Base-by-base conservation (phyloP, 2,329 filamentous ascomycete species). In the Colletotrichum liriopes region DNA sequence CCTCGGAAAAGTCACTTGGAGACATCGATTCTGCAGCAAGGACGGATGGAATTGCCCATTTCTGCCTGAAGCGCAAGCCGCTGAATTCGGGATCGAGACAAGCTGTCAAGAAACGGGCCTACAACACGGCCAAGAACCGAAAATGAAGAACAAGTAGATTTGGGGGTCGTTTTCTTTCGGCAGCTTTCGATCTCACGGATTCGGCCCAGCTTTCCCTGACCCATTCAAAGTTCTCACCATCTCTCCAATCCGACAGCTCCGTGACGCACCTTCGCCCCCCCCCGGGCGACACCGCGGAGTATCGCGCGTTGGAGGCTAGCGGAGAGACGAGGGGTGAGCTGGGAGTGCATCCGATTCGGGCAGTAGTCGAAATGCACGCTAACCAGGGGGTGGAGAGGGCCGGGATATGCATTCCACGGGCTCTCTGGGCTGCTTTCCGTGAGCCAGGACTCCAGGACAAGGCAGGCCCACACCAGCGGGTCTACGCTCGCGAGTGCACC, bases 361-460 rank as follows among this genome's bases (percentile, higher is more conserved):
- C 29, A 55, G n/a, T n/a, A 55, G 52, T 37, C 32, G 18, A 55
- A 37, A 55, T 37, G 18, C 52, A 37, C 52, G 52, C 52, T 51
- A 51, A 16, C 23, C 52, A 35, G 20, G 32, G 29, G 29, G 32
- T 20, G 18, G 51, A 5, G 29, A 35, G 29, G 18, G 52, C 29
- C 52, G 29, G 32, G 20, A 23, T 55, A 37, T 8, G 32, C 2
- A 35, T 37, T 55, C 32, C 52, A 37, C 20, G 5, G n/a, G 52
- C 52, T 55, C 49, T 29, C 12, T 37, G 8, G 23, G 49, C 23
- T 51, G 49, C 49, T 8, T 29, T 51, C 35, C 35, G 35, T 37
- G 6, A 37, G 2, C 35, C 35, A 11, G 49, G 14, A 4, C n/a
- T 26, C 11, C 49, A 23, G 26, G 23, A 29, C 14, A 18, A 14